Evolutionary conservation across 2,329 filamentous ascomycete species (phyloP), one percentile per base, ranked within the genome.

Genomic region (Trichoderma sp.): DNA sequence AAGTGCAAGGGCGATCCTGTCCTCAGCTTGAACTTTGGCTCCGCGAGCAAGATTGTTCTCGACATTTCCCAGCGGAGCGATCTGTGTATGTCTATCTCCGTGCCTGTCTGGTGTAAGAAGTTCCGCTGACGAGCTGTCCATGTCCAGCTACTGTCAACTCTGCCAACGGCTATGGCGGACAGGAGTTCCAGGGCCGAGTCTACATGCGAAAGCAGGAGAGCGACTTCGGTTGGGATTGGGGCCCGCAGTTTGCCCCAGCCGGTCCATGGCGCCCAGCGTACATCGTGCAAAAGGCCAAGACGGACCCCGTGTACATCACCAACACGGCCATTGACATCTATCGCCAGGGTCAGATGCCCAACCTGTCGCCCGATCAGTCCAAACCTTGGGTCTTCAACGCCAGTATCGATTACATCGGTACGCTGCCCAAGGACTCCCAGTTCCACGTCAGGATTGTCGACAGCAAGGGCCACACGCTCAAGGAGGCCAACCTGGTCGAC

Each of bases 211-310:
- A 88, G 71, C 81, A 88, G 69, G 83, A 88, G 71, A 84, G 79
- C 7, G 85, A 88, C 70, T 88, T 88, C 71, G 87, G 86, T 2
- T 89, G 86, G 86, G 85, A 88, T 66, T 87, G 84, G 85, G 83
- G 84, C 9, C 84, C 84, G 9, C 83, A 82, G 0, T 87, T 88
- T 71, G 79, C 81, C 17, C 85, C 86, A 0, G 82, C 83, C 15
- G 86, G 87, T 2, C 83, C 85, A 9, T 89, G 86, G 87, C 79
- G 83, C 67, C 82, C 85, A 48, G 85, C 83, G 1, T 85, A 81
- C 71, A 73, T 86, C 1, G 77, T 87, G 15, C 84, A 88, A 66
- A 75, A 86, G 7, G 71, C 73, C 12, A 50, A 65, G 39, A 39
- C 21, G 7, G 43, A 52, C 3, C 66, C 74, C 1, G 67, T 75